phyloP scores from a whole-genome alignment of 1,284 basidiomycete genomes.

The Austroboletus niveus region DNA sequence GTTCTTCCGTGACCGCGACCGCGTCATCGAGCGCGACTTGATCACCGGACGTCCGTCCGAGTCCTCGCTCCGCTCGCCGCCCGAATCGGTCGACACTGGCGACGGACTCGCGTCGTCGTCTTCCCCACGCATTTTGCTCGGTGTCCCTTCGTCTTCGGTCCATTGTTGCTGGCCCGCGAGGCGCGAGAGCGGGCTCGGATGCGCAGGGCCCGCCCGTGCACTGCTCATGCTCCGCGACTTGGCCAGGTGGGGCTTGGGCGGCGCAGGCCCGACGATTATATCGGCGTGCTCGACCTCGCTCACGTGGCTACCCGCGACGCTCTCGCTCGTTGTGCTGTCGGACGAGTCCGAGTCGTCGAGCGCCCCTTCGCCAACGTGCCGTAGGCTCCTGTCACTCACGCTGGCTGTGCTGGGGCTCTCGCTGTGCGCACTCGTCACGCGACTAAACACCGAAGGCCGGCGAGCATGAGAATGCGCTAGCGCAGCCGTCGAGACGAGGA shows the following conservation, averaged over 20 bases:
- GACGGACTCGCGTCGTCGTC: conserved; percentile 46
- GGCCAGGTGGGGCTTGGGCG: conserved; percentile 16
- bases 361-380: conserved; percentile 72
- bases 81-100: conserved; percentile 49
- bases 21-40: conserved; percentile 11
- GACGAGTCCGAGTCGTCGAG: conserved; percentile 72
- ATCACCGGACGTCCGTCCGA: conserved; percentile 12
- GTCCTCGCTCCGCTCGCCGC: conserved; percentile 40
- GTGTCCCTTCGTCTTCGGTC: conserved; percentile 40
- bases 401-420: conserved; percentile 32
- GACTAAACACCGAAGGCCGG: conserved; percentile 37
- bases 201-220: conserved; percentile 32
- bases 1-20: conserved; percentile 21
- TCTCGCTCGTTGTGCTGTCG: conserved; percentile 36
- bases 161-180: conserved; percentile 50
- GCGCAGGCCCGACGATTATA: not conserved
- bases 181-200: conserved; percentile 64
- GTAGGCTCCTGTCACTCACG: conserved; percentile 41
- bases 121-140: conserved; percentile 31
- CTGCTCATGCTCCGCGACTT: conserved; percentile 31
- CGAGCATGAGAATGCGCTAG: conserved; percentile 30
- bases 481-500: conserved; percentile 24
- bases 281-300: conserved; percentile 22
- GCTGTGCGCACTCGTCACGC: conserved; percentile 20
- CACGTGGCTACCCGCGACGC: conserved; percentile 30